Percentiles rank a stretch among this genome's conserved stretches.
Conservation (phyloP, 441 rosid species). For the Capsella rubella region DNA sequence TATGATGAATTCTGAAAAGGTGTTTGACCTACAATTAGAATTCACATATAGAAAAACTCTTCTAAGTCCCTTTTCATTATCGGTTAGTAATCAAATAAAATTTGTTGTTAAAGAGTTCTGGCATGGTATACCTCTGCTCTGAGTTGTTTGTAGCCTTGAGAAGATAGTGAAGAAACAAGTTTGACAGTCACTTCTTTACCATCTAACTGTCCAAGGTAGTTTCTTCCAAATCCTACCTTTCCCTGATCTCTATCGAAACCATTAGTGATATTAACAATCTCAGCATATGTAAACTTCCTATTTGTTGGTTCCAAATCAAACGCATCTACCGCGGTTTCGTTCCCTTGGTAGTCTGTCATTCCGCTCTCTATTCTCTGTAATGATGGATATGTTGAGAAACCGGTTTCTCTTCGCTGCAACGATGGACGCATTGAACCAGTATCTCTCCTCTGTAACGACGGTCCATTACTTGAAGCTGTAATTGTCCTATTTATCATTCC, state of each 20-base stretch:
- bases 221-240: conserved; percentile 53
- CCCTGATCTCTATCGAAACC: conserved; percentile 51
- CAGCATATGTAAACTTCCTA: conserved; percentile 43
- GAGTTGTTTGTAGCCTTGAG: conserved; percentile 51
- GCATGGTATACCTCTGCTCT: conserved; percentile 47
- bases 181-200: conserved; percentile 53
- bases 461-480: conserved; percentile 38
- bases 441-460: conserved; percentile 36
- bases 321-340: conserved; percentile 28
- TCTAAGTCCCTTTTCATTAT: conserved; percentile 7
- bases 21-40: conserved; percentile 48
- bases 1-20: conserved; percentile 55
- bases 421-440: conserved; percentile 35
- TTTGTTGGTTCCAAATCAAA: conserved; percentile 43
- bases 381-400: conserved; percentile 16
- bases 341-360: conserved; percentile 29
- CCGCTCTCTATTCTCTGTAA: conserved; percentile 44
- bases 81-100: neutral
- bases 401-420: conserved; percentile 40
- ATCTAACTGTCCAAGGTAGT: conserved; percentile 50
- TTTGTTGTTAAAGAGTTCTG: neutral
- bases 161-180: conserved; percentile 50
- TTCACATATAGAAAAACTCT: conserved; percentile 20
- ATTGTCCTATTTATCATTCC: neutral
- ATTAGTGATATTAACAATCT: conserved; percentile 50